Conservation (phyloP, 768 basidiomycete species). For the Hericium rajendrae region DNA sequence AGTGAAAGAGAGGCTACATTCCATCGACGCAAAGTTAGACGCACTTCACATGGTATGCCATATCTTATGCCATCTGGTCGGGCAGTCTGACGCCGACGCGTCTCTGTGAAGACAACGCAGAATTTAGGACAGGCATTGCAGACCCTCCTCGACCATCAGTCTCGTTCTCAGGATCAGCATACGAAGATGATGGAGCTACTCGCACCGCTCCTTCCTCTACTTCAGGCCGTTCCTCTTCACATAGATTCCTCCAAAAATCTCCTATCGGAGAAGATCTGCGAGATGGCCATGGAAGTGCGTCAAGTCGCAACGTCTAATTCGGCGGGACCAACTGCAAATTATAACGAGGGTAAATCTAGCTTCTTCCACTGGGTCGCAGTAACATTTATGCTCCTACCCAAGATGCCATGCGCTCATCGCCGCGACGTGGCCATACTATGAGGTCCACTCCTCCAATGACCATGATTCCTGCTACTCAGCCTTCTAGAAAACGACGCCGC, state of each 20-base stretch:
- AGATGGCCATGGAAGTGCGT: constrained; percentile 1
- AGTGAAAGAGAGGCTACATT: constrained; percentile 11
- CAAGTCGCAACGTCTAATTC: neutral
- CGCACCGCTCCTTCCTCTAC: constrained; percentile 47
- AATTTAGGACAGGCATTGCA: constrained; percentile 2
- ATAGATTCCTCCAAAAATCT: constrained; percentile 29
- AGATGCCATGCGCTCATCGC: neutral
- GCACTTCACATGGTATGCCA: constrained; percentile 6
- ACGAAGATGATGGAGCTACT: constrained; percentile 43
- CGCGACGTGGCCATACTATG: neutral
- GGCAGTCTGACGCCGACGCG: neutral
- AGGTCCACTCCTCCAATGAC: no score
- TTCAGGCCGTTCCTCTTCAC: constrained; percentile 51
- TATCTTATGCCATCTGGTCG: neutral
- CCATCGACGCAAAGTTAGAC: constrained; percentile 14
- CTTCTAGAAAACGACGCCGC: no score
- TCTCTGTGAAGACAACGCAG: constrained; percentile 3
- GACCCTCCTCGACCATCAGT: constrained; percentile 12
- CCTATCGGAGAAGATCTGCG: constrained; percentile 16
- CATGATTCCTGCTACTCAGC: no score
- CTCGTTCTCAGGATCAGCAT: constrained; percentile 41
- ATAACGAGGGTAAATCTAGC: constrained; percentile 1
- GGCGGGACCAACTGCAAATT: neutral
- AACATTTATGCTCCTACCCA: neutral
- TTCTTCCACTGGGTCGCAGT: neutral